These are phyloP conservation scores for Phanerochaete sordida DNA, from an alignment of 768 basidiomycete species.

Conservation along the genomic window DNA sequence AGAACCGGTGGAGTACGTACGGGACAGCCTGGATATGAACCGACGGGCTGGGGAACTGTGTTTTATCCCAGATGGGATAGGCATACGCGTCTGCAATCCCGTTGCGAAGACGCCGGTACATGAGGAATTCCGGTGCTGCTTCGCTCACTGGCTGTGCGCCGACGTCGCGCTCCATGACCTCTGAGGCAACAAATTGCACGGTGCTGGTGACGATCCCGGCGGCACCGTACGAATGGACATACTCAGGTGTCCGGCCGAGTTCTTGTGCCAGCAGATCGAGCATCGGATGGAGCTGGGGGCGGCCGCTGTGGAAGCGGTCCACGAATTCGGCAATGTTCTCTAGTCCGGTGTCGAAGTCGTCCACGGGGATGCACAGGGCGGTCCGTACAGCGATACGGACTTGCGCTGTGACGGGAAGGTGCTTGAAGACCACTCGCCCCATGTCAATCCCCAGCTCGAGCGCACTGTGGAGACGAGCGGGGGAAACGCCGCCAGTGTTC, in stretches of 20 bases:
- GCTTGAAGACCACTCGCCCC: neutral
- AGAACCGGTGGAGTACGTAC: neutral
- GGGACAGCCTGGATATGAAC: slow-evolving; percentile 35
- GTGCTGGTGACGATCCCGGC: slow-evolving; percentile 33
- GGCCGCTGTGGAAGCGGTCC: neutral
- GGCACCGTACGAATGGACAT: slow-evolving; percentile 28
- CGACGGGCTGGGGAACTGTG: slow-evolving; percentile 23
- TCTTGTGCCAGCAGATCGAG: slow-evolving; percentile 26
- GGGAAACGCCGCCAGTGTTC: too few species aligned
- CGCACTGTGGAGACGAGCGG: too few species aligned
- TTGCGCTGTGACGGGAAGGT: neutral
- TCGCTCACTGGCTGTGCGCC: slow-evolving; percentile 20
- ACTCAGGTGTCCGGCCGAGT: slow-evolving; percentile 23
- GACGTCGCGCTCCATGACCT: slow-evolving; percentile 29
- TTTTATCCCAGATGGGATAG: slow-evolving; percentile 31
- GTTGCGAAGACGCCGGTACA: slow-evolving; percentile 23
- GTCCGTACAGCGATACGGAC: slow-evolving; percentile 5
- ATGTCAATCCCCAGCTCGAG: neutral
- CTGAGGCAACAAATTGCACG: slow-evolving; percentile 31
- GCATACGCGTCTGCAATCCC: slow-evolving; percentile 31
- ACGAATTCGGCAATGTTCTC: neutral
- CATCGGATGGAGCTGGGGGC: slow-evolving; percentile 7
- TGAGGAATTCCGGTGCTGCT: slow-evolving; percentile 20
- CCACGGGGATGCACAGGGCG: neutral
- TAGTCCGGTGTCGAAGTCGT: slow-evolving; percentile 5